These are phyloP conservation scores for Colletotrichum truncatum DNA, from an alignment of 2,329 filamentous ascomycete genomes.

Conservation along the genomic window DNA sequence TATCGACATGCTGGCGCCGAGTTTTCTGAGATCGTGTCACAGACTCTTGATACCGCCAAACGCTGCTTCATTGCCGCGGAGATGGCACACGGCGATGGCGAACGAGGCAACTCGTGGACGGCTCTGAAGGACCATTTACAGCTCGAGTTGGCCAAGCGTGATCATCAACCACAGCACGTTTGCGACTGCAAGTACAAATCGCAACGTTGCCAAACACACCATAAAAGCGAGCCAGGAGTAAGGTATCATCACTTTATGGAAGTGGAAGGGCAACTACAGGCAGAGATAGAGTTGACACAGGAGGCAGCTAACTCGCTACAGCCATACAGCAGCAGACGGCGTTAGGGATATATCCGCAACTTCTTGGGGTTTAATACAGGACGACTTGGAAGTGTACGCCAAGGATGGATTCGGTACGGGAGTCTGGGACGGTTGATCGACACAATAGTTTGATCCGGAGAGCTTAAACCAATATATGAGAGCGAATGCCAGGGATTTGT, in stretches of 20 bases:
- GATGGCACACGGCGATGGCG: too few species aligned
- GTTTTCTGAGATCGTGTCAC: neutral
- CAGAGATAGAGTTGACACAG: conserved; percentile 12
- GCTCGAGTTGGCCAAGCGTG: neutral
- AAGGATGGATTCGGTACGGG: neutral
- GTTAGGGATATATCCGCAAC: neutral
- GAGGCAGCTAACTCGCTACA: neutral
- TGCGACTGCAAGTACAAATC: conserved; percentile 17
- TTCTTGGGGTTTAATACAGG: neutral
- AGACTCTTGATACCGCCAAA: neutral
- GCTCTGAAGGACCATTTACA: neutral
- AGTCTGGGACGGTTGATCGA: neutral
- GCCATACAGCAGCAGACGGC: neutral
- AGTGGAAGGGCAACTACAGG: neutral
- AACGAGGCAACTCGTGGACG: neutral
- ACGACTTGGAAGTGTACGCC: neutral
- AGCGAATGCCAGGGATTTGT: neutral
- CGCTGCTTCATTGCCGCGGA: neutral
- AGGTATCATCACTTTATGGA: conserved; percentile 22
- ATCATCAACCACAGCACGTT: neutral
- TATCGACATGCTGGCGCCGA: neutral
- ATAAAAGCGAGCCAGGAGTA: neutral
- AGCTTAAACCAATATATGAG: neutral
- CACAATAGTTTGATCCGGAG: neutral
- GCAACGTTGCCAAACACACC: neutral